Evolutionary conservation across 2,329 filamentous ascomycete genomes (phyloP).

Genomic region (Aureobasidium musti): DNA sequence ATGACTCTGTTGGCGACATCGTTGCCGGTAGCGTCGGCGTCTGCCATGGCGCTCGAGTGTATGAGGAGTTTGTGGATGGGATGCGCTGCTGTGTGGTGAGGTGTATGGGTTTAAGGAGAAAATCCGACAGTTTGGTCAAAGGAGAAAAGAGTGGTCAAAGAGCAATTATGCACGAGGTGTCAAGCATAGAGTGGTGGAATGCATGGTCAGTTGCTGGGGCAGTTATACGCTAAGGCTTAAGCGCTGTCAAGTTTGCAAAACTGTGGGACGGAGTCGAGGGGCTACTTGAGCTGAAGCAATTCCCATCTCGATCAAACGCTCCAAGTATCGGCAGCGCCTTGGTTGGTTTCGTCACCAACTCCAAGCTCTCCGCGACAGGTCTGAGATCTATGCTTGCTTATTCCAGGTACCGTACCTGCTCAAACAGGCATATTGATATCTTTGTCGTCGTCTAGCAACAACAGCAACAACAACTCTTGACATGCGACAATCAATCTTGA

Average conservation of each 20-base stretch:
- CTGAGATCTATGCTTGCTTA: neutral
- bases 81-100: neutral
- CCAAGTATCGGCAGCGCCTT: constrained; percentile 11
- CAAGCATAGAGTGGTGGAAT: constrained; percentile 26
- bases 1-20: constrained; percentile 44
- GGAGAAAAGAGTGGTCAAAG: constrained; percentile 29
- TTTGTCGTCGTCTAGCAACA: neutral
- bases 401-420: constrained; percentile 3
- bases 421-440: neutral
- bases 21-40: constrained; percentile 20
- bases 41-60: constrained; percentile 20
- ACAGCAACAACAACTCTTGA: neutral
- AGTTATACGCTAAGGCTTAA: constrained; percentile 23
- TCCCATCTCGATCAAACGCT: constrained; percentile 14
- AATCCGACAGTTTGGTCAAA: constrained; percentile 28
- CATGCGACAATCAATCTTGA: neutral
- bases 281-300: neutral
- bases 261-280: constrained; percentile 18
- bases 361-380: neutral
- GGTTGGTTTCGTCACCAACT: constrained; percentile 16
- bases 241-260: constrained; percentile 27
- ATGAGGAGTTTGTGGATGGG: neutral
- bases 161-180: constrained; percentile 28
- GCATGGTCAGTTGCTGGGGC: constrained; percentile 8
- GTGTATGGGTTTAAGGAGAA: constrained; percentile 20